Percentiles rank a stretch among this genome's conserved stretches.
Evolutionary conservation across 2,329 filamentous ascomycete genomes (phyloP).

Genomic region (Seiridium cupressi): DNA sequence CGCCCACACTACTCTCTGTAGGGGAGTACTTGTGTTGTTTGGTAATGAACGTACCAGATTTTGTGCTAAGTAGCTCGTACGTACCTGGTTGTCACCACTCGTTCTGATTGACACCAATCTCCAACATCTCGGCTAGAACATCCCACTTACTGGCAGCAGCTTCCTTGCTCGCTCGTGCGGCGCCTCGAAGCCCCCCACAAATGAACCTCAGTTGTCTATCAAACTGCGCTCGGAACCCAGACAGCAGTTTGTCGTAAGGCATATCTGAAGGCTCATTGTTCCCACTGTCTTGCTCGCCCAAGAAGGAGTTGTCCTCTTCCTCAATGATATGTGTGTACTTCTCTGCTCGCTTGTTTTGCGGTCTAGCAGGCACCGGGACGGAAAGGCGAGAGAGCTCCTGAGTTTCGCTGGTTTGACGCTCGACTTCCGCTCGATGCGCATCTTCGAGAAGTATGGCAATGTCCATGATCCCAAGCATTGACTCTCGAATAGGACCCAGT

Average conservation of each 20-base stretch:
- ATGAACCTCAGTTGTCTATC: constrained; percentile 68
- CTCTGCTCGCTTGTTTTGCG: constrained; percentile 17
- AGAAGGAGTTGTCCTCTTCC: constrained; percentile 29
- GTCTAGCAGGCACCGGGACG: constrained; percentile 31
- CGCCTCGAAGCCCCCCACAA: constrained; percentile 67
- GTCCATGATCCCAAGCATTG: constrained; percentile 74
- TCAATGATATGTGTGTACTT: constrained; percentile 24
- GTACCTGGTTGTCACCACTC: not conserved
- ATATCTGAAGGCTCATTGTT: constrained; percentile 34
- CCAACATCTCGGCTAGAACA: constrained; percentile 76
- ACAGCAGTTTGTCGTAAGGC: constrained; percentile 51
- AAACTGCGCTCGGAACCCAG: constrained; percentile 60
- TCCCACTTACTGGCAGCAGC: constrained; percentile 66
- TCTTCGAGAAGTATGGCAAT: constrained; percentile 69
- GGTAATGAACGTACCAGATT: too few species aligned
- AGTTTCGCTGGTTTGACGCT: constrained; percentile 33
- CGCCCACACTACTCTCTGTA: too few species aligned
- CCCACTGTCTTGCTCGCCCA: constrained; percentile 25
- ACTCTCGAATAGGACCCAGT: constrained; percentile 68
- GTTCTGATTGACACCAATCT: constrained; percentile 39
- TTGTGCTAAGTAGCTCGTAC: too few species aligned
- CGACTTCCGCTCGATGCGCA: constrained; percentile 41
- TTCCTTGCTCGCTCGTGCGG: constrained; percentile 72
- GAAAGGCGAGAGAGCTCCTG: constrained; percentile 39
- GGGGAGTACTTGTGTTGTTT: too few species aligned